A percentile compares a stretch with the other conserved stretches of the same genome.
Conservation (phyloP, 1,139 yeast genomes). For the Barnettozyma hawaiiensis region DNA sequence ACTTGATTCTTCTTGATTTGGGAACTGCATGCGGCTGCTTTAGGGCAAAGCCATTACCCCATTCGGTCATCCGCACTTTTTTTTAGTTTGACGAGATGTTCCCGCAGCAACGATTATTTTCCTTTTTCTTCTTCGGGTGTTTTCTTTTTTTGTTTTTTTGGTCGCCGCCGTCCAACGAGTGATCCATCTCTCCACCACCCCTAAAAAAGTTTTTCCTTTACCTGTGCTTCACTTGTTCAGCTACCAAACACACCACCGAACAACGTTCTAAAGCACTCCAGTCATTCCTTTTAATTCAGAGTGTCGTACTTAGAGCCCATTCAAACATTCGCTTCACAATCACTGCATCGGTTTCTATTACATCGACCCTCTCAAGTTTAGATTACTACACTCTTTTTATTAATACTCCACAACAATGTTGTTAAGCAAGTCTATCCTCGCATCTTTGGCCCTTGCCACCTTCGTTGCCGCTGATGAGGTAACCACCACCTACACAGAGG, state of each 20-base stretch:
- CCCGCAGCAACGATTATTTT: neutral
- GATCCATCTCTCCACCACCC: neutral
- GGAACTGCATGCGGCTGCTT: neutral
- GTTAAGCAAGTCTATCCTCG: constrained; percentile 17
- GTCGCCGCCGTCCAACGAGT: no score
- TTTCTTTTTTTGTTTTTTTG: neutral
- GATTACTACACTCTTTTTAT: no score
- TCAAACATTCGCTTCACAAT: neutral
- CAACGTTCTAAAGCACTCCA: constrained; percentile 6
- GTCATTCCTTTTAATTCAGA: constrained; percentile 12
- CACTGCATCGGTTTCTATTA: neutral
- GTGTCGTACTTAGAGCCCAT: constrained; percentile 4
- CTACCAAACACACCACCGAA: neutral
- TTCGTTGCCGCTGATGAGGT: constrained; percentile 20
- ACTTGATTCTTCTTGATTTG: neutral
- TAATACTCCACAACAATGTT: constrained; percentile 14
- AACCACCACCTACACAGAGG: constrained; percentile 26
- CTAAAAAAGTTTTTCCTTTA: constrained; percentile 2
- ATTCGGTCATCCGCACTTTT: neutral
- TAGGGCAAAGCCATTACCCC: neutral
- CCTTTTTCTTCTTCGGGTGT: neutral
- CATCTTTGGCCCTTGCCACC: constrained; percentile 22
- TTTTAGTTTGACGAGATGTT: neutral
- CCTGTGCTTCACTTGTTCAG: neutral
- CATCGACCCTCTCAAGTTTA: no score